Base-by-base conservation (phyloP, 495 filamentous ascomycete genomes). In the Penicillium longicatenatum region DNA sequence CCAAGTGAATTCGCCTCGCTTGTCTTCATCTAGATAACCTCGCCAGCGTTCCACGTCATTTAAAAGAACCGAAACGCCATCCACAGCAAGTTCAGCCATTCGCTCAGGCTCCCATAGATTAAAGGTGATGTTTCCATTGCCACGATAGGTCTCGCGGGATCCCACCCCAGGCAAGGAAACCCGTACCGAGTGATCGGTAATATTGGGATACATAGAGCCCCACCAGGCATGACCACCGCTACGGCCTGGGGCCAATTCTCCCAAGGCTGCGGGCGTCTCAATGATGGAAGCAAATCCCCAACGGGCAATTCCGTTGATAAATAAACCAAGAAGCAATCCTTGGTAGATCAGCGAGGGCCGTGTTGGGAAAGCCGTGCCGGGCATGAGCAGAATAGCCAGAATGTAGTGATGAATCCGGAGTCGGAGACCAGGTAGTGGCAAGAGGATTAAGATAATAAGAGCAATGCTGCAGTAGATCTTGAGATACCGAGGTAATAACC, bases 381-480 rank as follows among this genome's bases (percentile, higher is more conserved):
- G 92, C 14, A 96, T 84, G 0, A 98, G 82, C 2, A 97, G 76
- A 26, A 89, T 80, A 11, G 89, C 92, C 14, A 98, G 82, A 61
- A 98, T 88, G 62, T 98, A 98, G 67, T 98, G 94, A 64, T 98
- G 95, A 55, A 98, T 92, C 11, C 94, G 83, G 48, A 98, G 82
- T 47, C 83, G 88, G n/a, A 96, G 85, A n/a, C 83, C 83, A 0
- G 94, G 92, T 11, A 97, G 73, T 0, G 84, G 79, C 0, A 92
- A 77, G 42, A 90, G 79, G 54, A 91, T 71, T 45, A 90, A 50
- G 4, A 84, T 69, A 17, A 91, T 80, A 1, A 76, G 71, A 0
- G 74, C 64, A 50, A 87, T 79, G 26, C 89, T 77, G 10, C 82
- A 60, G 65, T 98, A 98, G 9, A 97, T 75, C 46, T 82, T 83